Evolutionary conservation across 176 grass and related monocot species (phyloP), one percentile per base, ranked within the genome.

Genomic region (Panicum miliaceum): DNA sequence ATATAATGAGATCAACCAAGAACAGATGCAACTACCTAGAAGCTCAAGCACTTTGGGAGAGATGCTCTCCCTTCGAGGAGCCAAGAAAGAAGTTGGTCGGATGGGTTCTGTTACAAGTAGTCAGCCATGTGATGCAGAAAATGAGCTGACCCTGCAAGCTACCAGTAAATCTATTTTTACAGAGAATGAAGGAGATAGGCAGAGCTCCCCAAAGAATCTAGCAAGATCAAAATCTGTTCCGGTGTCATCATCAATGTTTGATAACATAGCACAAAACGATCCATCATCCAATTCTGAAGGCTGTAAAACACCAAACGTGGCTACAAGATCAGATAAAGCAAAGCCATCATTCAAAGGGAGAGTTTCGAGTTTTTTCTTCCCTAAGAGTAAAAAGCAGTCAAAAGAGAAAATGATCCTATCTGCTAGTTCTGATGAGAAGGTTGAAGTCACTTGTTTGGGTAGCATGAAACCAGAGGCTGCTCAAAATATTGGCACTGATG

Each of bases 31-130:
- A 23, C 73, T 96, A 16, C 91, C 81, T 10, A 96, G 96, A 80
- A 94, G 84, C 78, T 96, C 93, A 27, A 96, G 91, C 73, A 99
- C 93, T 87, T 89, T 99, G 68, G 96, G 93, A 60, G 93, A 99
- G 78, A 96, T 99, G 89, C 93, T 99, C 86, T 84, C 89, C 19
- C 74, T 96, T 85, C 85, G 63, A 75, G 93, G 81, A 62, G 23
- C 84, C 46, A 90, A 89, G 68, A 96, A 90, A 87, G 85, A 95
- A 71, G 38, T 74, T 83, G n/a, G 40, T 83, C 74, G 52, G 36
- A 47, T 50, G 34, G 29, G 72, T 57, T 59, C 38, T 68, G 84
- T 58, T 73, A 68, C 80, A 74, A 83, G 46, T 73, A 73, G 47
- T 63, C 48, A 1, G 23, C 22, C 79, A 3, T 66, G 65, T 68